Conservation (phyloP, 2,329 filamentous ascomycete species). For the Pezicula radicicola region DNA sequence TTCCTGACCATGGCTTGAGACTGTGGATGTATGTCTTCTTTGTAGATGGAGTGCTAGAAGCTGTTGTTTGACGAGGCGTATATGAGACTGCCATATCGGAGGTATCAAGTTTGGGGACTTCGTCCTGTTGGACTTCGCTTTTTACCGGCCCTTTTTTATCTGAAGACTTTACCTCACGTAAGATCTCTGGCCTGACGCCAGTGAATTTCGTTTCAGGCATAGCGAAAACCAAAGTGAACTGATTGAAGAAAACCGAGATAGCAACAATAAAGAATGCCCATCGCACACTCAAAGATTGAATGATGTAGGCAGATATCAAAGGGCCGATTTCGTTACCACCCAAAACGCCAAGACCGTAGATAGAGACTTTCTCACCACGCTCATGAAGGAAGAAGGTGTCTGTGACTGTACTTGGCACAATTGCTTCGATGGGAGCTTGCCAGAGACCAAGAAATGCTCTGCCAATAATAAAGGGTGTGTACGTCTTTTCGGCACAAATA, state of each 20-base stretch:
- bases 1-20: constrained; percentile 12
- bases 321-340: constrained; percentile 26
- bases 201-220: constrained; percentile 25
- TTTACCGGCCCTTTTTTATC: not conserved
- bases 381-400: constrained; percentile 16
- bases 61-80: not conserved
- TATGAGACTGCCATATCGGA: not conserved
- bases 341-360: constrained; percentile 21
- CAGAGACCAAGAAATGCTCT: constrained; percentile 12
- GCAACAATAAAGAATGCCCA: constrained; percentile 15
- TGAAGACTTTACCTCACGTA: not conserved
- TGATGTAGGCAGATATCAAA: constrained; percentile 22
- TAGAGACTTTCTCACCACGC: constrained; percentile 13
- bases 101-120: not conserved
- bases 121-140: not conserved
- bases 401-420: constrained; percentile 45
- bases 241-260: constrained; percentile 17
- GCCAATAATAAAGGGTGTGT: constrained; percentile 11
- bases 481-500: constrained; percentile 10
- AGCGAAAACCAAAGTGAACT: constrained; percentile 19
- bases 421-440: constrained; percentile 46
- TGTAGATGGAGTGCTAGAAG: not conserved
- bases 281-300: constrained; percentile 12
- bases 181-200: constrained; percentile 15
- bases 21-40: constrained; percentile 9